Evolutionary conservation across 169 alveolate species (phyloP).

Genomic region (Hepatocystis sp.): DNA sequence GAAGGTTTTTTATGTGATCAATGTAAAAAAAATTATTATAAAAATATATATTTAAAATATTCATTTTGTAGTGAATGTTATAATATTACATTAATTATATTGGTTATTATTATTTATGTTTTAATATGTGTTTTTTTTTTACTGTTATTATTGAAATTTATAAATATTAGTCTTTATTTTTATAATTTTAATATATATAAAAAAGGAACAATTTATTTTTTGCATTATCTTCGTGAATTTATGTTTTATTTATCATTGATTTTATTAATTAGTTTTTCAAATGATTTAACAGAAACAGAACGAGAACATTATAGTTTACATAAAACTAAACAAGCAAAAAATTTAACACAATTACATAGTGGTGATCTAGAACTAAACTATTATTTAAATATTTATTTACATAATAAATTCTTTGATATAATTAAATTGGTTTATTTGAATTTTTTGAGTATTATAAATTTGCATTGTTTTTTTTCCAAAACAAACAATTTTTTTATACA

Average conservation of each 20-base stretch:
- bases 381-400: conserved; percentile 60
- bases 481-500: conserved; percentile 8
- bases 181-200: conserved; percentile 34
- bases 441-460: conserved; percentile 12
- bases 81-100: conserved; percentile 14
- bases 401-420: conserved; percentile 56
- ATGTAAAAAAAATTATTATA: conserved; percentile 55
- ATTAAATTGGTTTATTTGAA: conserved; percentile 46
- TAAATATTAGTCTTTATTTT: conserved; percentile 70
- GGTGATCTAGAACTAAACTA: conserved; percentile 34
- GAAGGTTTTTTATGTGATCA: conserved; percentile 70
- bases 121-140: conserved; percentile 31
- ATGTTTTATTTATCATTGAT: conserved; percentile 56
- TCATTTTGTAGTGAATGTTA: conserved; percentile 45
- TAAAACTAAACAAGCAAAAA: background rate
- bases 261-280: conserved; percentile 55
- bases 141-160: conserved; percentile 19
- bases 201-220: conserved; percentile 50
- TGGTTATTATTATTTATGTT: conserved; percentile 13
- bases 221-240: conserved; percentile 71
- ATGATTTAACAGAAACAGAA: conserved; percentile 73
- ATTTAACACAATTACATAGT: background rate
- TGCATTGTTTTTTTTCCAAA: conserved; percentile 18
- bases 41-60: conserved; percentile 72
- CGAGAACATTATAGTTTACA: conserved; percentile 20